Conservation (phyloP, 1,139 yeast species). For the Casaregolazyma suthepensis region DNA sequence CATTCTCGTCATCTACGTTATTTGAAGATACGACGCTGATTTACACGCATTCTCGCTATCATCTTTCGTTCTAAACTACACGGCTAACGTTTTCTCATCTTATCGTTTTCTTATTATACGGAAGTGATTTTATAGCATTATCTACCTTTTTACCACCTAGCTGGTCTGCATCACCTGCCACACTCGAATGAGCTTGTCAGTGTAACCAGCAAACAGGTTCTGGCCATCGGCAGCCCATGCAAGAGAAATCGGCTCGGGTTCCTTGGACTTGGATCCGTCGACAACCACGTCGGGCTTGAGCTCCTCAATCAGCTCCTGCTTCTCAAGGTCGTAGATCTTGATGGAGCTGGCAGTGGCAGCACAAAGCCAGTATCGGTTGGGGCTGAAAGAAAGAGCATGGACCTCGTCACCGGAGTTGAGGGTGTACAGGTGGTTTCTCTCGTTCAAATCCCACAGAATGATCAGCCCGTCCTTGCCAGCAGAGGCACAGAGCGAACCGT, state of each 20-base stretch:
- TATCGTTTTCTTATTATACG: background rate
- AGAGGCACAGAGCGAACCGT: conserved; percentile 98
- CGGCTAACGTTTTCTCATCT: background rate
- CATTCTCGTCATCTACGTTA: no score
- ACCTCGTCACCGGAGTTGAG: conserved; percentile 95
- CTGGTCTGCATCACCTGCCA: conserved; percentile 99
- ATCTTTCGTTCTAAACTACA: no score
- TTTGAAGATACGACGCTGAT: no score
- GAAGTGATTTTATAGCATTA: background rate
- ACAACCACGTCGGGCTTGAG: conserved; percentile 96
- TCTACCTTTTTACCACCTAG: conserved; percentile 28
- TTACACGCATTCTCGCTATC: no score
- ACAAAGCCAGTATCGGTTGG: conserved; percentile 99
- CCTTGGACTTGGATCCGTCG: conserved; percentile 79
- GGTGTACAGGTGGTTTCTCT: conserved; percentile 86
- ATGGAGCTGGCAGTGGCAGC: conserved; percentile 98
- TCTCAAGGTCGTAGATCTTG: conserved; percentile 98
- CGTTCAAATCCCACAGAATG: conserved; percentile 97
- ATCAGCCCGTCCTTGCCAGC: conserved; percentile 99
- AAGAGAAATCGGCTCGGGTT: conserved; percentile 97
- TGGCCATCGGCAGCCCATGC: conserved; percentile 99
- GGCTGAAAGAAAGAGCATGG: conserved; percentile 98
- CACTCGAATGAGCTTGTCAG: conserved; percentile 98
- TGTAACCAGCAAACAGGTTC: conserved; percentile 99
- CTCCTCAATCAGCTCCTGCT: conserved; percentile 93